These are phyloP conservation scores for Phalaenopsis aphrodite DNA, from an alignment of 106 monocot genomes.

Conservation along the genomic window DNA sequence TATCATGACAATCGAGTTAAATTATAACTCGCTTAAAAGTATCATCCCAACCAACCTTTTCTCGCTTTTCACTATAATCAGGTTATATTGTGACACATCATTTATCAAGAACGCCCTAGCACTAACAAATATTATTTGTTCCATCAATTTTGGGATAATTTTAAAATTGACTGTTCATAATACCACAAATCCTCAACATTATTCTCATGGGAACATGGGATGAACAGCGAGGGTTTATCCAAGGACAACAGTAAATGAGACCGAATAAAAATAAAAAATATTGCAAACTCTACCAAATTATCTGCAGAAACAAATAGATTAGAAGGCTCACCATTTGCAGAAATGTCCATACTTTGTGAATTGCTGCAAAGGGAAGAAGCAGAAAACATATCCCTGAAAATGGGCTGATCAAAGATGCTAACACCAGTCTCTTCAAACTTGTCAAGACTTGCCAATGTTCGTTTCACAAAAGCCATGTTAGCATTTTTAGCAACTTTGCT, in stretches of 20 bases:
- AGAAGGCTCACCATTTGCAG: constrained; percentile 4
- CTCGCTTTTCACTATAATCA: background rate
- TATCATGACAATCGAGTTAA: too few relatives aligned
- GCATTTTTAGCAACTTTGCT: constrained; percentile 35
- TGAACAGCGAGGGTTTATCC: background rate
- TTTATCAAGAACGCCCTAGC: background rate
- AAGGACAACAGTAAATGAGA: background rate
- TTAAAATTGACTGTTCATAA: too few relatives aligned
- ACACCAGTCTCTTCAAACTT: constrained; percentile 40
- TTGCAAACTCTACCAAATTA: too few relatives aligned
- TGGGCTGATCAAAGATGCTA: constrained; percentile 38
- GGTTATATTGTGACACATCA: background rate
- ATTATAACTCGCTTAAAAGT: too few relatives aligned
- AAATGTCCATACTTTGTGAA: constrained; percentile 6
- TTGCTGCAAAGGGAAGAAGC: constrained; percentile 21
- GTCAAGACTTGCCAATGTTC: constrained; percentile 32
- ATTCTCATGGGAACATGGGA: background rate
- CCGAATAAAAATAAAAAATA: background rate
- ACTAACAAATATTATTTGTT: background rate
- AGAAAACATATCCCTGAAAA: constrained; percentile 39
- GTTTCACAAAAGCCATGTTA: constrained; percentile 33
- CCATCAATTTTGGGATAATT: background rate
- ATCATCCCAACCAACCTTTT: too few relatives aligned
- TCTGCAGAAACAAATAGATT: too few relatives aligned
- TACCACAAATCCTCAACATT: too few relatives aligned